Evolutionary conservation across 345 rosid species (phyloP).

Genomic region (Hypericum androsaemum): DNA sequence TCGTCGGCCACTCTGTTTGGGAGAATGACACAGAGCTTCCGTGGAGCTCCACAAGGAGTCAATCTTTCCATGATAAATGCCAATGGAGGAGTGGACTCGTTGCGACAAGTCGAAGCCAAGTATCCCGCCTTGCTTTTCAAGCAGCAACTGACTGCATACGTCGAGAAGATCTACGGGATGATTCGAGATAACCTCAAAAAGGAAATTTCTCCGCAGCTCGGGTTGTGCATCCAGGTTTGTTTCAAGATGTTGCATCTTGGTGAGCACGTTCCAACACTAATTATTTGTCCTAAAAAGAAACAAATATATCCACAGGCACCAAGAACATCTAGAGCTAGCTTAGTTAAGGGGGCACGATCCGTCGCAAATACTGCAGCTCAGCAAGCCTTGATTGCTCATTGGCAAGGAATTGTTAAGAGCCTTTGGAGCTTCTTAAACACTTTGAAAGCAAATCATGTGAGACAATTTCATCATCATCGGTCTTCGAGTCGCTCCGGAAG

Average conservation of each 20-base stretch:
- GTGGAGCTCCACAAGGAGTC: slow-evolving; percentile 6
- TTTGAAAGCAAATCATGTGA: slow-evolving; percentile 44
- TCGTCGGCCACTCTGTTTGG: slow-evolving; percentile 38
- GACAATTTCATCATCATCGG: slow-evolving; percentile 10
- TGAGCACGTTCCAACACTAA: too few species aligned
- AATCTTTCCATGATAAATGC: slow-evolving; percentile 31
- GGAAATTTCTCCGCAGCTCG: slow-evolving; percentile 46
- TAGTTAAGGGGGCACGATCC: slow-evolving; percentile 35
- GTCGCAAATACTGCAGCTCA: slow-evolving; percentile 34
- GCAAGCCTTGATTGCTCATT: slow-evolving; percentile 48
- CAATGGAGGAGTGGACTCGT: slow-evolving; percentile 19
- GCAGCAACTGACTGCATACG: slow-evolving; percentile 63
- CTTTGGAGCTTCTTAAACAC: slow-evolving; percentile 35
- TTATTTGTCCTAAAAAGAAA: not conserved
- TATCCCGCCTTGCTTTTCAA: slow-evolving; percentile 63
- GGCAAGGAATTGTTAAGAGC: slow-evolving; percentile 50
- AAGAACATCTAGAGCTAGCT: slow-evolving; percentile 34
- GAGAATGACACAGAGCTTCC: slow-evolving; percentile 24
- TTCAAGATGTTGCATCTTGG: not conserved
- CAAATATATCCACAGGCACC: slow-evolving; percentile 33
- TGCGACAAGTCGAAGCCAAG: slow-evolving; percentile 60
- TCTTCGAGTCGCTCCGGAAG: not conserved
- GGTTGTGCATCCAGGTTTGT: slow-evolving; percentile 54
- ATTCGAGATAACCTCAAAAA: slow-evolving; percentile 56
- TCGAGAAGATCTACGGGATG: slow-evolving; percentile 61